These are phyloP conservation scores for Plenodomus tracheiphilus DNA, from an alignment of 2,329 filamentous ascomycete genomes.

Conservation along the genomic window DNA sequence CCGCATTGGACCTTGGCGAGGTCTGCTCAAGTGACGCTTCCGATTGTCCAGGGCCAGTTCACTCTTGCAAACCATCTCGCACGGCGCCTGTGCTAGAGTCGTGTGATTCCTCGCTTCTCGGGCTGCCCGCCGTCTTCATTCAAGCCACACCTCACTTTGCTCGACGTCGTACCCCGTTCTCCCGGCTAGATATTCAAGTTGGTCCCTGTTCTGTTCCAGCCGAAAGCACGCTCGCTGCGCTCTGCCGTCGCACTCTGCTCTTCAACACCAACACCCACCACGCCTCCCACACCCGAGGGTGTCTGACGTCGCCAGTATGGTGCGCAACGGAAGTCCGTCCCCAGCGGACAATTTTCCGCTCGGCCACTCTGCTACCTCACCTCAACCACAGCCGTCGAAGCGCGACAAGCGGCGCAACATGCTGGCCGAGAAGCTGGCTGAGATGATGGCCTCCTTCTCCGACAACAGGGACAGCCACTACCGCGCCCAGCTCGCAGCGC, in stretches of 20 bases:
- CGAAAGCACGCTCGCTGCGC: neutral
- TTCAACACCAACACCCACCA: conserved; percentile 1
- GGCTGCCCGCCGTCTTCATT: too few relatives aligned
- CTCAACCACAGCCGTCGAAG: conserved; percentile 67
- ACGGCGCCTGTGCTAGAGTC: conserved; percentile 1
- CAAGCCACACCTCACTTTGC: neutral
- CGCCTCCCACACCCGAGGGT: neutral
- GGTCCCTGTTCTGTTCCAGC: neutral
- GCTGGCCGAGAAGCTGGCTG: conserved; percentile 76
- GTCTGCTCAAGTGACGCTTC: conserved; percentile 13
- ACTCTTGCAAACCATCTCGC: conserved; percentile 14
- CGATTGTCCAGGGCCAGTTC: conserved; percentile 11
- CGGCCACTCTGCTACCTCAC: conserved; percentile 46
- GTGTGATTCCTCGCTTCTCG: neutral
- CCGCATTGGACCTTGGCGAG: conserved; percentile 6
- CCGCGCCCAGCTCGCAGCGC: conserved; percentile 83
- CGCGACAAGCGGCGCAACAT: conserved; percentile 86
- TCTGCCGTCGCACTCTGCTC: conserved; percentile 2
- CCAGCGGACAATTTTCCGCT: conserved; percentile 42
- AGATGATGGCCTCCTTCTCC: conserved; percentile 76
- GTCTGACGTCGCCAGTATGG: conserved; percentile 31
- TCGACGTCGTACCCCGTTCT: neutral
- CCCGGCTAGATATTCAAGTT: neutral
- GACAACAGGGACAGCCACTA: conserved; percentile 83
- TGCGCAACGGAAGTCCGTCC: conserved; percentile 43